These are phyloP conservation scores for Leishmania lainsoni DNA, from an alignment of 208 protist genomes.

Conservation along the genomic window DNA sequence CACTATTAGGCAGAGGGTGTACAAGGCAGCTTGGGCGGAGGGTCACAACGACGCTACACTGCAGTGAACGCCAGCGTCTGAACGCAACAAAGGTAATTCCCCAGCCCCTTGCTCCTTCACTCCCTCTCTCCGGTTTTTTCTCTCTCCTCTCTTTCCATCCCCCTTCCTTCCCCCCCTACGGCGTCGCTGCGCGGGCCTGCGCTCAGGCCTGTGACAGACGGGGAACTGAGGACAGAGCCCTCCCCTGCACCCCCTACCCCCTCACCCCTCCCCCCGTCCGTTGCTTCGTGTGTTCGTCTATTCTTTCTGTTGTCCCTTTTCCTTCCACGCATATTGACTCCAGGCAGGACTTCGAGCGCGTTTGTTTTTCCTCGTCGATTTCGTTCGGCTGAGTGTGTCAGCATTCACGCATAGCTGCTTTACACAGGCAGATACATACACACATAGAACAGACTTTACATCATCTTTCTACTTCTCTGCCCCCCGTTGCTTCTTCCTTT, in stretches of 20 bases:
- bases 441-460: background rate
- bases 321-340: background rate
- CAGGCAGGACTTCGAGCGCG: background rate
- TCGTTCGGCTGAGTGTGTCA: background rate
- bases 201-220: background rate
- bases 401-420: background rate
- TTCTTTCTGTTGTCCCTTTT: background rate
- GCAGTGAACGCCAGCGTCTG: background rate
- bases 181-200: background rate
- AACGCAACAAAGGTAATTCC: background rate
- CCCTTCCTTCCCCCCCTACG: background rate
- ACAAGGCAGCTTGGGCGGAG: background rate
- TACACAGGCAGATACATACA: conserved; percentile 3
- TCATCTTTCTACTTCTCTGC: background rate
- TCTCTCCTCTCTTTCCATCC: too few species aligned
- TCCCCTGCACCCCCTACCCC: background rate
- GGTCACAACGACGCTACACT: background rate
- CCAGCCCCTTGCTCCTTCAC: background rate
- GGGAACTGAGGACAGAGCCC: background rate
- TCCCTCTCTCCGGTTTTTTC: background rate
- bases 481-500: background rate
- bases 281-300: background rate
- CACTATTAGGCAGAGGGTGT: background rate
- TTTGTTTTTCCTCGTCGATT: background rate
- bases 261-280: background rate